These are phyloP conservation scores for Candida yuanshanica DNA, from an alignment of 805 yeast species.

Conservation along the genomic window DNA sequence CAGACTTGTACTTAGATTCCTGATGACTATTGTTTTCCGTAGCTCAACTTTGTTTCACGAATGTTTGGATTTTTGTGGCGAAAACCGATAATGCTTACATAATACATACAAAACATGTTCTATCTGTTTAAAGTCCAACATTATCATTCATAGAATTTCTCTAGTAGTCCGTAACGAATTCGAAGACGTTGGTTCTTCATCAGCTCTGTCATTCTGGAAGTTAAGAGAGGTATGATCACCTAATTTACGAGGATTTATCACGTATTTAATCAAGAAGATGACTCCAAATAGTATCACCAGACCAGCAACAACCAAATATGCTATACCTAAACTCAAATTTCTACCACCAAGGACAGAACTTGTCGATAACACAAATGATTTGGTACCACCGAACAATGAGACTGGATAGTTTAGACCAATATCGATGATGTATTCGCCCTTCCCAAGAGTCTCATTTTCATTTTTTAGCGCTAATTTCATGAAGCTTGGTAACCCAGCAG, in stretches of 20 bases:
- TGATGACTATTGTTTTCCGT: too few relatives aligned
- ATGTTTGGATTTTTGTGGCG: too few relatives aligned
- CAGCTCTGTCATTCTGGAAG: constrained; percentile 26
- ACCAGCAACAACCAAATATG: constrained; percentile 81
- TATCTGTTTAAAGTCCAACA: too few relatives aligned
- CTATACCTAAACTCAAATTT: constrained; percentile 76
- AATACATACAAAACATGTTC: too few relatives aligned
- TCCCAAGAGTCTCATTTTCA: constrained; percentile 44
- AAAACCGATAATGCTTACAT: too few relatives aligned
- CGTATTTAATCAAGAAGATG: constrained; percentile 71
- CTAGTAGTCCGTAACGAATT: constrained; percentile 5
- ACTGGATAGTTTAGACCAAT: constrained; percentile 81
- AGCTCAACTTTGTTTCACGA: too few relatives aligned
- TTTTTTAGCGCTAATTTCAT: constrained; percentile 73
- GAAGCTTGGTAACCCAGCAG: constrained; percentile 89
- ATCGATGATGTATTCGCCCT: constrained; percentile 66
- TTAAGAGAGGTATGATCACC: constrained; percentile 73
- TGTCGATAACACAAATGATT: constrained; percentile 75
- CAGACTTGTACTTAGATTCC: too few relatives aligned
- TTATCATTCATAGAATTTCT: constrained; percentile 9
- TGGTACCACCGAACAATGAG: constrained; percentile 79
- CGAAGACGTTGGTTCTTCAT: constrained; percentile 2
- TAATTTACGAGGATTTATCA: constrained; percentile 76
- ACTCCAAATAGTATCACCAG: constrained; percentile 66
- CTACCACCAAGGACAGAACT: constrained; percentile 84